Evolutionary conservation across 208 protist species (phyloP), one percentile per base, ranked within the genome.

Genomic region (Tetramitus jugosus): DNA sequence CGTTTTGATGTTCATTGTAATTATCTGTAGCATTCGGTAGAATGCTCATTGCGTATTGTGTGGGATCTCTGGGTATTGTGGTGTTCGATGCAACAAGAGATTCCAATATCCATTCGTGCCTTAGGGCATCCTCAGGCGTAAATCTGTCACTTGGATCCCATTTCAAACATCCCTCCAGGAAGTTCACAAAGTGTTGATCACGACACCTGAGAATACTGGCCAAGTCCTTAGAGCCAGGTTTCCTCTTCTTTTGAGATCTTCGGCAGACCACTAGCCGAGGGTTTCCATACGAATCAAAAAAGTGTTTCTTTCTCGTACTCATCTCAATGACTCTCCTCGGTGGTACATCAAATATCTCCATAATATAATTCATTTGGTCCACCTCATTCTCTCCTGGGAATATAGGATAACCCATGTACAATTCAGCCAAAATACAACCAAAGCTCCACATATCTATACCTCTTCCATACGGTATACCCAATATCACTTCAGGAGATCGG

Each of bases 401-500:
- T 45, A 98, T 79, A 35, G 96, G 95, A 64, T 94, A 85, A 31
- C 95, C 96, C 23, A 92, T 89, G 65, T 93, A 89, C 37, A 98
- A 83, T 84, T 98, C 95, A 56, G 91, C 94, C 31, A 96, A 86
- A 53, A 98, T 89, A 81, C 95, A 98, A 4, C 95, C 96, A n/a
- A 96, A 88, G 37, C 89, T 95, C 96, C 96, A 99, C 80, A 98
- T 90, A 84, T 99, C 96, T 76, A 98, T 98, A 23, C 84, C 84
- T 26, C 80, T 86, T 40, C 86, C 85, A 85, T 97, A 98, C 35
- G 83, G 69, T 0, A 91, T 84, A 42, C 90, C 92, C 0, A 98
- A 71, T 46, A 99, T 95, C 40, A 99, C 93, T 80, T 99, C 95
- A 17, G 95, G 95, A 31, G 95, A 91, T 40, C 96, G 85, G 82